phyloP scores from a whole-genome alignment of 2,329 filamentous ascomycete species.

The Diplocarpon rosae region DNA sequence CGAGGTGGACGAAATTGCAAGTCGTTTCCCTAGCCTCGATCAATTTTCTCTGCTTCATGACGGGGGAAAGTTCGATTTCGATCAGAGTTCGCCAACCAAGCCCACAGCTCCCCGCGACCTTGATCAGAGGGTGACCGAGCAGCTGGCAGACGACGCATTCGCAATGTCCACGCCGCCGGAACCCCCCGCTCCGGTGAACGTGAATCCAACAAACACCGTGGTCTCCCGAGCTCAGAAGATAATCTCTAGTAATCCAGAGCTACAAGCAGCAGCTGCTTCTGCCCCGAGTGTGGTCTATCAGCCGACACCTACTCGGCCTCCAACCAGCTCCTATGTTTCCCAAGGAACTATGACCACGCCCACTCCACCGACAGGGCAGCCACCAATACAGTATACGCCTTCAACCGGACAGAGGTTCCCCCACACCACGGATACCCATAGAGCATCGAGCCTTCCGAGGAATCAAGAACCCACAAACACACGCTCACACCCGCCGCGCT shows the following conservation, averaged over 20 bases:
- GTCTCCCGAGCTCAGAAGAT: constrained; percentile 53
- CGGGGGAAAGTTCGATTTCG: constrained; percentile 76
- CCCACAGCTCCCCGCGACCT: constrained; percentile 41
- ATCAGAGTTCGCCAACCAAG: constrained; percentile 40
- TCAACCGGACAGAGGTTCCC: constrained; percentile 22
- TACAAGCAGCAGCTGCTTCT: constrained; percentile 36
- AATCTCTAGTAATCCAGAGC: constrained; percentile 50
- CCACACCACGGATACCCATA: constrained; percentile 29
- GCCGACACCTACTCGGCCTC: constrained; percentile 28
- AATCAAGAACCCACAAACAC: constrained; percentile 16
- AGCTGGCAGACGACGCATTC: constrained; percentile 78
- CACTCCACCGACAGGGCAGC: constrained; percentile 27
- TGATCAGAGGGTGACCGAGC: constrained; percentile 59
- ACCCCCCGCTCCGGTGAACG: constrained; percentile 9
- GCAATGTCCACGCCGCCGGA: constrained; percentile 27
- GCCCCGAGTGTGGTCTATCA: constrained; percentile 28
- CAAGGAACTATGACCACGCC: constrained; percentile 74
- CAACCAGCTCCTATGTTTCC: constrained; percentile 41
- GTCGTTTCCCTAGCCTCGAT: constrained; percentile 80
- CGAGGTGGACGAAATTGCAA: constrained; percentile 68
- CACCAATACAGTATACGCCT: constrained; percentile 17
- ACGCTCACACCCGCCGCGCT: constrained; percentile 13
- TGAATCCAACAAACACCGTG: constrained; percentile 26
- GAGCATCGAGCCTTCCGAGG: constrained; percentile 40
- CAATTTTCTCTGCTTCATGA: constrained; percentile 89